Evolutionary conservation across 2,329 filamentous ascomycete genomes (phyloP).

Genomic region (Raffaelea deltoideospora): DNA sequence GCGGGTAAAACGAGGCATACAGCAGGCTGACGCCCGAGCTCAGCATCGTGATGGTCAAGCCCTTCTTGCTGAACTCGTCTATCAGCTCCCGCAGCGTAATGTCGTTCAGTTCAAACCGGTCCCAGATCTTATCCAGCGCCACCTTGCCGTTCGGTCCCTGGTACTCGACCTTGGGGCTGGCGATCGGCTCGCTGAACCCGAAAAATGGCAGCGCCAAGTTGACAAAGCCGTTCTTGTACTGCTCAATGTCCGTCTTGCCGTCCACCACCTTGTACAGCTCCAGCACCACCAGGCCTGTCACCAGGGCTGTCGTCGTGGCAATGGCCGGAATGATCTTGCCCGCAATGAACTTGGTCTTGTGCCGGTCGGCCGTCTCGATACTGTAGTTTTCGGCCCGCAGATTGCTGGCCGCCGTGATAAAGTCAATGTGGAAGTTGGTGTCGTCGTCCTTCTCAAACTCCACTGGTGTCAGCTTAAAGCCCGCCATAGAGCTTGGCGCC

Average conservation of each 20-base stretch:
- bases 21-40: slow-evolving; percentile 93
- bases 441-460: slow-evolving; percentile 98
- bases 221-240: slow-evolving; percentile 98
- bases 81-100: slow-evolving; percentile 76
- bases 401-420: slow-evolving; percentile 95
- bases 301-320: slow-evolving; percentile 88
- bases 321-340: slow-evolving; percentile 99
- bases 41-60: slow-evolving; percentile 77
- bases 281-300: slow-evolving; percentile 82
- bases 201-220: slow-evolving; percentile 96
- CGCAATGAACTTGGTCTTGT: slow-evolving; percentile 99
- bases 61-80: slow-evolving; percentile 64
- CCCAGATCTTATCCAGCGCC: slow-evolving; percentile 91
- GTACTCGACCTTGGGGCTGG: slow-evolving; percentile 85
- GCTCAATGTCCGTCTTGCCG: slow-evolving; percentile 89
- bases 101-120: slow-evolving; percentile 82
- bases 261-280: slow-evolving; percentile 96
- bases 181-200: slow-evolving; percentile 93
- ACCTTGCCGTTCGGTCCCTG: slow-evolving; percentile 64
- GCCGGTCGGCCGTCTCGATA: slow-evolving; percentile 78
- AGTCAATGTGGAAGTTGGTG: slow-evolving; percentile 95
- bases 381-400: slow-evolving; percentile 96
- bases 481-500: slow-evolving; percentile 62
- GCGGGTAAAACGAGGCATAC: slow-evolving; percentile 84
- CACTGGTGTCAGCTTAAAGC: slow-evolving; percentile 79